Evolutionary conservation across 768 basidiomycete genomes (phyloP).

Genomic region (Mycena sanguinolenta): DNA sequence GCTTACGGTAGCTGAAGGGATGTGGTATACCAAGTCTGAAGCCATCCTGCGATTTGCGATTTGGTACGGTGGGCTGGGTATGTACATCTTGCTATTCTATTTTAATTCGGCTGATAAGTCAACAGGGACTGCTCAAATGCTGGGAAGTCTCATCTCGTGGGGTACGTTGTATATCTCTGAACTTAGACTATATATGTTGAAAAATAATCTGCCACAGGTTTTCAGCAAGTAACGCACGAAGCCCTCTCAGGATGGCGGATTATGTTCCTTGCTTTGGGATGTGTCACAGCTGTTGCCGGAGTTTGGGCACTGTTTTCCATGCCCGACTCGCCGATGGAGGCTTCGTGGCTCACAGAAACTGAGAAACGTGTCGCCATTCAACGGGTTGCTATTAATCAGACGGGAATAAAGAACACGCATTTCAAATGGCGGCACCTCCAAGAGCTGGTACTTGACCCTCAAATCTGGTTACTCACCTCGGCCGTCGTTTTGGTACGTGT

Average conservation of each 20-base stretch:
- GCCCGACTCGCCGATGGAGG: slow-evolving; percentile 37
- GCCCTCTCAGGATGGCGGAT: slow-evolving; percentile 35
- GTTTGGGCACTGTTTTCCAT: slow-evolving; percentile 28
- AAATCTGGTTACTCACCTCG: slow-evolving; percentile 31
- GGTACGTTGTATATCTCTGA: neutral
- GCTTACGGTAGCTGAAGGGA: slow-evolving; percentile 10
- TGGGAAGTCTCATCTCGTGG: slow-evolving; percentile 34
- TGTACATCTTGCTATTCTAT: neutral
- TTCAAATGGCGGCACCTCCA: slow-evolving; percentile 38
- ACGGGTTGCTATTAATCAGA: slow-evolving; percentile 39
- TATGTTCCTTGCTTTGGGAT: slow-evolving; percentile 36
- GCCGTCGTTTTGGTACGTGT: slow-evolving; percentile 22
- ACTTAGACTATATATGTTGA: neutral
- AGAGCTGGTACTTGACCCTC: slow-evolving; percentile 30
- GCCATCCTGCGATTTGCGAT: slow-evolving; percentile 35
- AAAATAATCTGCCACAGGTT: slow-evolving; percentile 17
- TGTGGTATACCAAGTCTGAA: slow-evolving; percentile 39
- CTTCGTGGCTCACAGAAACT: slow-evolving; percentile 33
- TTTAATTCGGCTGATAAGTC: neutral
- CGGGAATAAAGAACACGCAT: slow-evolving; percentile 41
- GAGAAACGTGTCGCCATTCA: slow-evolving; percentile 36
- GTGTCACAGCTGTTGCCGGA: slow-evolving; percentile 25
- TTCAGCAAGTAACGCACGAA: slow-evolving; percentile 33
- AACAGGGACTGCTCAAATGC: slow-evolving; percentile 35
- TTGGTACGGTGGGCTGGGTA: slow-evolving; percentile 36